Evolutionary conservation across 1,284 basidiomycete genomes (phyloP).

Genomic region (Meira miltonrushii): DNA sequence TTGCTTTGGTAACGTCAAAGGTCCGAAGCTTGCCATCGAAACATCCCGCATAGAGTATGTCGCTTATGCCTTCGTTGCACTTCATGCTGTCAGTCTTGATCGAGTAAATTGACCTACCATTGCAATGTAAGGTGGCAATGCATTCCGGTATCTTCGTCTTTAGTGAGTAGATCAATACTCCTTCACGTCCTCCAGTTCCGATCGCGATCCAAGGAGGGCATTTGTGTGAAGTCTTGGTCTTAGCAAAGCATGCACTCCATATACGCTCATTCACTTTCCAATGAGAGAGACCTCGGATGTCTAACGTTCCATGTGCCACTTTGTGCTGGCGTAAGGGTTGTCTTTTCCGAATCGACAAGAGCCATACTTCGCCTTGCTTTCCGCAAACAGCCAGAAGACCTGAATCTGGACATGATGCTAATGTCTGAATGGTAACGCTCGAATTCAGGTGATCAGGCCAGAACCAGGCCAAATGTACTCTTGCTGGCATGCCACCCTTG

Average conservation of each 20-base stretch:
- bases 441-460: no score
- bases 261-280: background rate
- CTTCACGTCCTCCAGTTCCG: background rate
- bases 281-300: background rate
- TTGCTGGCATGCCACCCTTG: background rate
- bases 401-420: background rate
- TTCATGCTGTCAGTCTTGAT: no score
- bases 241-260: slow-evolving; percentile 6
- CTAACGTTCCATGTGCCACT: background rate
- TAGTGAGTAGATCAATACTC: slow-evolving; percentile 1
- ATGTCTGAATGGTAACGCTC: background rate
- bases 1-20: background rate
- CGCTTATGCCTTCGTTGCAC: no score
- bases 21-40: slow-evolving; percentile 5
- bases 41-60: background rate
- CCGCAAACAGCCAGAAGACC: no score
- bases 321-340: background rate
- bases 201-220: background rate
- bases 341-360: no score
- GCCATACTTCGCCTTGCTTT: no score
- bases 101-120: no score
- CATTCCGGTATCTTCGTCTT: background rate
- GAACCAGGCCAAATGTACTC: no score
- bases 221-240: background rate
- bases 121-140: no score